phyloP scores from a whole-genome alignment of 208 protist species.

The Crithidia acanthocephali region DNA sequence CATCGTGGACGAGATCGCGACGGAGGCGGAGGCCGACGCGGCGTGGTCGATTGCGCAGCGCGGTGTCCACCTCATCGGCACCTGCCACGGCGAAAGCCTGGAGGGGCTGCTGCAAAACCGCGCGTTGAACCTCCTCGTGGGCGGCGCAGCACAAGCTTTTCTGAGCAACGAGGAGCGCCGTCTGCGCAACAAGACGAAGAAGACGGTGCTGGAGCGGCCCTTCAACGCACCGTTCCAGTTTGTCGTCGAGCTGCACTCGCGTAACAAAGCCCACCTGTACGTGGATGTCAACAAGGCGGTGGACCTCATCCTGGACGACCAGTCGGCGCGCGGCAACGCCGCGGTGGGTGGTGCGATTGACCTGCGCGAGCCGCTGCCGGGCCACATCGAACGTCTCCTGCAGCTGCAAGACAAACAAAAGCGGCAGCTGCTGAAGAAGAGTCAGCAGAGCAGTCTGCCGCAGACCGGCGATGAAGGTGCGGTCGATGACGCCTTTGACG shows the following conservation, averaged over 20 bases:
- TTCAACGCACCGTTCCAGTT: slow-evolving; percentile 77
- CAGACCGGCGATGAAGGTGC: background rate
- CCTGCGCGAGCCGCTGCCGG: slow-evolving; percentile 46
- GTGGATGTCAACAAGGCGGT: slow-evolving; percentile 86
- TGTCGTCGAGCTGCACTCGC: slow-evolving; percentile 77
- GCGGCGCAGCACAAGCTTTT: slow-evolving; percentile 89
- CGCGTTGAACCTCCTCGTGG: slow-evolving; percentile 85
- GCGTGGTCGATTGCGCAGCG: slow-evolving; percentile 88
- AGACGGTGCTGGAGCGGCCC: slow-evolving; percentile 85
- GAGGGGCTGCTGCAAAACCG: slow-evolving; percentile 86
- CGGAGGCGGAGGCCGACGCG: slow-evolving; percentile 72
- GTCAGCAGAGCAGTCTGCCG: background rate
- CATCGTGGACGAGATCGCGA: slow-evolving; percentile 94
- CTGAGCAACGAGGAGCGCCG: slow-evolving; percentile 87
- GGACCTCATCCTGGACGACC: slow-evolving; percentile 81
- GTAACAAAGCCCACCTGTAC: slow-evolving; percentile 70
- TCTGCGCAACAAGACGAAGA: slow-evolving; percentile 80
- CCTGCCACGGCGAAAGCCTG: slow-evolving; percentile 89
- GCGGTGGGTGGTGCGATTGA: slow-evolving; percentile 48
- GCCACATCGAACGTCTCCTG: slow-evolving; percentile 35
- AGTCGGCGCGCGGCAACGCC: slow-evolving; percentile 48
- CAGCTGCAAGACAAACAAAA: slow-evolving; percentile 15
- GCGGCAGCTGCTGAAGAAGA: background rate
- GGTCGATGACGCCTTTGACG: slow-evolving; percentile 5
- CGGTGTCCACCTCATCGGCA: slow-evolving; percentile 88